Base-by-base conservation (phyloP, 2,329 filamentous ascomycete species). In the Xylariales sp. region DNA sequence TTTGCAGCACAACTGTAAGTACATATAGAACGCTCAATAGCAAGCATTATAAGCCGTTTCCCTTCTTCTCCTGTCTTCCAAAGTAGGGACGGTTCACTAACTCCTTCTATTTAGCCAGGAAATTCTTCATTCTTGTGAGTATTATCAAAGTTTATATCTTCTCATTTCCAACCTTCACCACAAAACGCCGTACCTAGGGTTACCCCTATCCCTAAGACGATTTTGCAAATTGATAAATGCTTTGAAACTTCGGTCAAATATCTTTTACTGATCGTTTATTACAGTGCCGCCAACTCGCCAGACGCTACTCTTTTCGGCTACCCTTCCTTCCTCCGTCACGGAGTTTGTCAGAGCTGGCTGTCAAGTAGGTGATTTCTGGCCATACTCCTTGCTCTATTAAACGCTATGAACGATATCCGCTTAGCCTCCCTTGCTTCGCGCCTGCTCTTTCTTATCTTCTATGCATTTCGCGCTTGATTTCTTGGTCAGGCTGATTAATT, bases 281-380 rank as follows among this genome's bases (percentile, higher is more conserved):
- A 65, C 56, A 68, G 65, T 99, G 16, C 96, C 97, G 0, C 83
- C 88, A 0, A 92, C 90, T 30, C 87, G 97, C 66, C 96, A 99
- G 78, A 99, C 94, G 3, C 83, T 98, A 7, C 85, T 99, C 1
- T 99, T 99, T 80, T 99, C 96, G 41, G 96, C 96, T 0, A 99
- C 96, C 0, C 84, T 99, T 23, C 96, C 96, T 1, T 95, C 95
- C 64, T 97, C 94, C 0, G 84, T 99, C 39, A 96, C 98, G 6
- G 97, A 99, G 78, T 99, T 99, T 77, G 96, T 96, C 4, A 87
- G 94, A 69, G 96, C 96, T 60, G 96, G 96, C 72, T 71, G 69
- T 43, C 69, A 71, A 46, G 67, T 69, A 66, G 3, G 67, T 59
- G 8, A 46, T 52, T 46, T 57, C 28, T 8, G 30, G 9, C 10